Conservation (phyloP, 257 asterid genomes). For the Solanum chaucha region DNA sequence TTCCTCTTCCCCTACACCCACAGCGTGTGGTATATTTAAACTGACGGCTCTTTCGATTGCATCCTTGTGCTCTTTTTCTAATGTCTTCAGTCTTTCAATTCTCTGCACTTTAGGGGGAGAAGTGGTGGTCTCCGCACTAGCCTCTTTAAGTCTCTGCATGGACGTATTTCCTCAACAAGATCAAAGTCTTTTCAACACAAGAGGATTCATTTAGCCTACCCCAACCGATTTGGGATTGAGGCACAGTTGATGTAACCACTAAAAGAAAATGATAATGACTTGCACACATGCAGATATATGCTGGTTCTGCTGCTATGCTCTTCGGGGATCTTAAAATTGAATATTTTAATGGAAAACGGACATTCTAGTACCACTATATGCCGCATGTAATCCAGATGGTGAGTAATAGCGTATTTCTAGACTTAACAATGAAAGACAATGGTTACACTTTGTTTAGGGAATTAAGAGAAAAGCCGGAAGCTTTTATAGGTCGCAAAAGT, state of each 20-base stretch:
- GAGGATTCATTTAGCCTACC: neutral
- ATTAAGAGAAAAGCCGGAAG: neutral
- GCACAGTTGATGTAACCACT: neutral
- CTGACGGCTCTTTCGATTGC: constrained; percentile 88
- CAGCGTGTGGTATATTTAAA: constrained; percentile 87
- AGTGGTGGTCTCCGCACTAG: constrained; percentile 25
- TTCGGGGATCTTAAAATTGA: neutral
- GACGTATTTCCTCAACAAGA: neutral
- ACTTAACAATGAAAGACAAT: neutral
- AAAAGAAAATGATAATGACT: neutral
- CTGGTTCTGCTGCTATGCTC: neutral
- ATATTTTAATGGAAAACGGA: neutral
- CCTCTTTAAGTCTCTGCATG: constrained; percentile 49
- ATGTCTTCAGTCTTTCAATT: constrained; percentile 47
- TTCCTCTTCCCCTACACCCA: constrained; percentile 16
- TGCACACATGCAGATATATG: neutral
- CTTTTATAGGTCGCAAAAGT: neutral
- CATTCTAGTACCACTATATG: neutral
- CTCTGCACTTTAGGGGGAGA: constrained; percentile 62
- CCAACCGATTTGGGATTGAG: neutral
- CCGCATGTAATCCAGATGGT: neutral
- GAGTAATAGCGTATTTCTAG: neutral
- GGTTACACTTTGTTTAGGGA: neutral
- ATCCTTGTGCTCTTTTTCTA: constrained; percentile 86
- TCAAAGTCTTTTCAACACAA: neutral